Percentiles rank a stretch among this genome's conserved stretches.
Evolutionary conservation across 768 basidiomycete genomes (phyloP).

Genomic region (Pholiota molesta): DNA sequence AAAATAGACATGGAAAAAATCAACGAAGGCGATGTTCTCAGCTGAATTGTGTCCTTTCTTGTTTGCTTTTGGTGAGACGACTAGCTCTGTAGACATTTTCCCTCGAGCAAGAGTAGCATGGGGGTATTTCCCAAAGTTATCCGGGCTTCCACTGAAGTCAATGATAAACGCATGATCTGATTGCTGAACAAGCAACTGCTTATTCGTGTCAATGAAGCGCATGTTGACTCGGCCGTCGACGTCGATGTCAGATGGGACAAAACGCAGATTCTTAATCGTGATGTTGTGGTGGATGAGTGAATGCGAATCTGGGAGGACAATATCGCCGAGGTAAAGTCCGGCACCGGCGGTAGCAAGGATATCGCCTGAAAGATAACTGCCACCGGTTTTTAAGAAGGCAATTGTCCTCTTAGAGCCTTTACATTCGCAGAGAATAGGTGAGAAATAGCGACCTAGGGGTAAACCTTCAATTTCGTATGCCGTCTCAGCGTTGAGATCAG

Average conservation of each 20-base stretch:
- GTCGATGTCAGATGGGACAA: slow-evolving; percentile 55
- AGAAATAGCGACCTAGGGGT: slow-evolving; percentile 67
- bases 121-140: slow-evolving; percentile 49
- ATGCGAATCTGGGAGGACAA: slow-evolving; percentile 47
- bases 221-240: slow-evolving; percentile 48
- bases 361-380: slow-evolving; percentile 61
- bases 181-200: slow-evolving; percentile 64
- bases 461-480: slow-evolving; percentile 56
- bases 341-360: slow-evolving; percentile 64
- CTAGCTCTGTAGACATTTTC: slow-evolving; percentile 59
- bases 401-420: slow-evolving; percentile 45
- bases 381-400: slow-evolving; percentile 67
- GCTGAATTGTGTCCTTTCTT: slow-evolving; percentile 23
- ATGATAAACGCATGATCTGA: slow-evolving; percentile 23
- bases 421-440: slow-evolving; percentile 56
- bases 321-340: slow-evolving; percentile 67
- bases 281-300: slow-evolving; percentile 32
- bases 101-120: slow-evolving; percentile 56
- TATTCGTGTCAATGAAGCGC: slow-evolving; percentile 55
- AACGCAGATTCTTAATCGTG: slow-evolving; percentile 47
- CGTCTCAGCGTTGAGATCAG: slow-evolving; percentile 46
- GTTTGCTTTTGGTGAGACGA: slow-evolving; percentile 36
- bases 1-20: slow-evolving; percentile 69
- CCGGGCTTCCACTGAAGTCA: slow-evolving; percentile 43
- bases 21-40: slow-evolving; percentile 62